Evolutionary conservation across 1,284 basidiomycete genomes (phyloP), one percentile per base, ranked within the genome.

Genomic region (Sanghuangporus sanghuang): DNA sequence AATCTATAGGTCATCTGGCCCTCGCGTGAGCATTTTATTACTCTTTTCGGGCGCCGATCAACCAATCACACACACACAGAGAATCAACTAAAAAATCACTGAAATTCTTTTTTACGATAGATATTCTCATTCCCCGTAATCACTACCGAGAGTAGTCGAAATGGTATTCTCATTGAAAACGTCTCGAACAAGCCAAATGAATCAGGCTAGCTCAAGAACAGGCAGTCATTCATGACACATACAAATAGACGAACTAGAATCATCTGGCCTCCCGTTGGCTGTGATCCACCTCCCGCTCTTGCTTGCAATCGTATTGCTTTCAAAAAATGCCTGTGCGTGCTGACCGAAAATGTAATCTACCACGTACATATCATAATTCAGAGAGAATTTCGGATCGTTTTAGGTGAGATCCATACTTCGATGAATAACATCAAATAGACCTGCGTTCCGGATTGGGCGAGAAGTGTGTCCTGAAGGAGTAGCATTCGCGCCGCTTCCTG

Each of bases 341-440:
- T 72, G 73, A 4, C 74, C 74, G 44, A 71, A 76, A 55, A 76
- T 75, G 59, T 68, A 75, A 57, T 76, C 65, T 68, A 53, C 38
- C 18, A 56, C 27, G 40, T 49, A 14, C 16, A 56, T 48, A 4
- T 0, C 2, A 32, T 32, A 2, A 52, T n/a, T 59, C 46, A 61
- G n/a, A 11, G 2, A 54, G 14, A n/a, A 9, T 54, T 8, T 8
- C 27, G n/a, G 35, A 11, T 32, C 53, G 35, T 54, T 49, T 21
- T 44, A 32, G 35, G 44, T 32, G 27, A 32, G 27, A 32, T 3
- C 27, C 40, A 21, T 46, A 67, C 67, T 59, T 75, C 72, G 42
- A 76, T 74, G 64, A 73, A 76, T 49, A 71, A 72, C 38, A 64
- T 64, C 39, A 69, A 67, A 55, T 72, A 76, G 46, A 72, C 73